These are phyloP conservation scores for Paraphoma sp. DNA, from an alignment of 2,329 filamentous ascomycete genomes.

Conservation along the genomic window DNA sequence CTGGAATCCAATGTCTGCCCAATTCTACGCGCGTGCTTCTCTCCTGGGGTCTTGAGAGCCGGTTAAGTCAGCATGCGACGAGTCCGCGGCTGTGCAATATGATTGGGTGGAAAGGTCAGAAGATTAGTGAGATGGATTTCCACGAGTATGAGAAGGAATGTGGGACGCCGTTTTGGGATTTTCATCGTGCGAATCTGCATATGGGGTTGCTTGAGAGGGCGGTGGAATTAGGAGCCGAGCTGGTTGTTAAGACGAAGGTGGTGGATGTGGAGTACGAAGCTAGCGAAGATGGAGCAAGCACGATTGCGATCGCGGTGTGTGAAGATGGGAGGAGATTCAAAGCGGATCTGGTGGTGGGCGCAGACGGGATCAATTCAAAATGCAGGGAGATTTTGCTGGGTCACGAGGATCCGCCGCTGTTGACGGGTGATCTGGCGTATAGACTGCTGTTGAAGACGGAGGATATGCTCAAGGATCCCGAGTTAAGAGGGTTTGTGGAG, in stretches of 20 bases:
- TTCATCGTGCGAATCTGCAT: constrained; percentile 62
- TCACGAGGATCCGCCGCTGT: constrained; percentile 53
- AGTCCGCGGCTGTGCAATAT: constrained; percentile 54
- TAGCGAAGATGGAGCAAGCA: constrained; percentile 3
- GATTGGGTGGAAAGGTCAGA: constrained; percentile 60
- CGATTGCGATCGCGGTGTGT: constrained; percentile 51
- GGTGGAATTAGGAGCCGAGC: constrained; percentile 54
- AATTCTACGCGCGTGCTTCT: constrained; percentile 57
- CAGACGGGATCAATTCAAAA: constrained; percentile 57
- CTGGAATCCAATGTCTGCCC: constrained; percentile 60
- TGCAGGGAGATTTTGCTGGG: constrained; percentile 55
- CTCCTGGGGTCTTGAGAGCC: constrained; percentile 57
- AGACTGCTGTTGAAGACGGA: constrained; percentile 55
- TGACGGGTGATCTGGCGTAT: constrained; percentile 61
- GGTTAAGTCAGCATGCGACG: constrained; percentile 53
- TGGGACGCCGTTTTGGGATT: constrained; percentile 60
- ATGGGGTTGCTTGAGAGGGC: constrained; percentile 56
- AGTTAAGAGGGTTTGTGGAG: constrained; percentile 54
- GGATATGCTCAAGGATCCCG: constrained; percentile 56
- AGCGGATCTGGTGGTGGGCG: constrained; percentile 57
- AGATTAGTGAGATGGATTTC: constrained; percentile 58
- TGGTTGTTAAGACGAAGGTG: constrained; percentile 56
- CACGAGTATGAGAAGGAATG: constrained; percentile 44
- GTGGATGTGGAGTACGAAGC: constrained; percentile 48
- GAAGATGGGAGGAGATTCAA: constrained; percentile 44